Evolutionary conservation across 306 rosid genomes (phyloP), one percentile per base, ranked within the genome.

Genomic region (Trifolium subterraneum): DNA sequence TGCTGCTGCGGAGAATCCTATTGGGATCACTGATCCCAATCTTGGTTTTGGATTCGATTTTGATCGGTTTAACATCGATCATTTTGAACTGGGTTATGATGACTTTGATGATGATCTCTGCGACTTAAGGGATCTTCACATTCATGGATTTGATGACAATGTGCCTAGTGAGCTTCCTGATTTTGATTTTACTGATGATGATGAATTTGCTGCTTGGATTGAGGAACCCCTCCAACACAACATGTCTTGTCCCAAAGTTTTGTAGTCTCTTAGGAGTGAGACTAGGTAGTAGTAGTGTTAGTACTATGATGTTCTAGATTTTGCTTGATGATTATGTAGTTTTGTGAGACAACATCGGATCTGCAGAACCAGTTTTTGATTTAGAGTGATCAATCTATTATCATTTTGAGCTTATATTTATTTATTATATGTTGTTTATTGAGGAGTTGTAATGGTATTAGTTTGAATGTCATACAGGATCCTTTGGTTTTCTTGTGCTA

Each of bases 91-190:
- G 16, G 68, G 71, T 1, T 77, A 89, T n/a, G 78, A 79, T 10
- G 96, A 56, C 0, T 56, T 56, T 56, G 48, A 14, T 15, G 78
- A 79, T 8, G 96, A 56, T 0, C 27, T 56, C 12, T 16, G 36
- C 41, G 80, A 78, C 59, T 11, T 90, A 2, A 88, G 78, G 5
- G 90, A 84, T 38, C n/a, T 82, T 0, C 82, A 84, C 0, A 42
- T 87, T 11, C 47, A 36, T 56, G 97, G 90, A 4, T 63, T 90
- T 4, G 88, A 85, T 4, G 84, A 78, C 10, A 74, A 76, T 47
- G 88, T 51, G 16, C 81, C 88, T 8, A 86, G 87, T 50, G 77
- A 76, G n/a, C 97, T 91, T 73, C 98, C 96, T 1, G 87, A 87
- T 78, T 86, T 54, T 4, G 94, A 93, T 74, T 91, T 91, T 33